Percentiles rank a stretch among this genome's conserved stretches.
Conservation (phyloP, 1,139 yeast species). For the Pneumocystis sp. region DNA sequence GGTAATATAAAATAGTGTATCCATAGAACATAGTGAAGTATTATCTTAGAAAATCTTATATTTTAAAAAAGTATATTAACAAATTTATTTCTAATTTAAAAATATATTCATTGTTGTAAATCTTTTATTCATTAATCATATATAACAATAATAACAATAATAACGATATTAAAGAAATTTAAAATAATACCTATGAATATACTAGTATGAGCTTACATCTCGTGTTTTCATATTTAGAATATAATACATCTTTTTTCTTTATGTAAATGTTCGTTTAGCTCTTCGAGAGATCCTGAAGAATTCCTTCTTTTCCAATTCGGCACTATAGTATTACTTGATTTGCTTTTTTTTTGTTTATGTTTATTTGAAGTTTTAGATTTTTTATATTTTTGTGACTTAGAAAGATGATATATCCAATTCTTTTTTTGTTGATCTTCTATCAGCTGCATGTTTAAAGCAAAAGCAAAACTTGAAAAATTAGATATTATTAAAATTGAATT, state of each 20-base stretch:
- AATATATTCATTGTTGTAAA: background rate
- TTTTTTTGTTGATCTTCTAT: background rate
- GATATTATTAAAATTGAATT: background rate
- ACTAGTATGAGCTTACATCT: background rate
- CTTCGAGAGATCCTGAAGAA: background rate
- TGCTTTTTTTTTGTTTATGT: background rate
- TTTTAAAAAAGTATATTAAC: background rate
- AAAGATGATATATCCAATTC: background rate
- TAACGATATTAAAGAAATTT: background rate
- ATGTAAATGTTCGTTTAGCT: background rate
- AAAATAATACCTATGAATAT: background rate
- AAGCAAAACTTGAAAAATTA: background rate
- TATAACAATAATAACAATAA: background rate
- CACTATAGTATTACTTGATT: background rate
- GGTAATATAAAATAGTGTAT: background rate
- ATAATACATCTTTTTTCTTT: background rate
- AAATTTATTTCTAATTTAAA: background rate
- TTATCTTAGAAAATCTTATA: background rate
- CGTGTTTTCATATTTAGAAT: background rate
- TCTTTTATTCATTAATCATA: background rate
- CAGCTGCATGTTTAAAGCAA: background rate
- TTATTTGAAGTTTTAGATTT: background rate
- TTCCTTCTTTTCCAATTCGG: background rate
- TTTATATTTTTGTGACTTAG: background rate
- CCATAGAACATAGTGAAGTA: background rate